Conservation (phyloP, 768 basidiomycete species). For the Rhodotorula diobovata region DNA sequence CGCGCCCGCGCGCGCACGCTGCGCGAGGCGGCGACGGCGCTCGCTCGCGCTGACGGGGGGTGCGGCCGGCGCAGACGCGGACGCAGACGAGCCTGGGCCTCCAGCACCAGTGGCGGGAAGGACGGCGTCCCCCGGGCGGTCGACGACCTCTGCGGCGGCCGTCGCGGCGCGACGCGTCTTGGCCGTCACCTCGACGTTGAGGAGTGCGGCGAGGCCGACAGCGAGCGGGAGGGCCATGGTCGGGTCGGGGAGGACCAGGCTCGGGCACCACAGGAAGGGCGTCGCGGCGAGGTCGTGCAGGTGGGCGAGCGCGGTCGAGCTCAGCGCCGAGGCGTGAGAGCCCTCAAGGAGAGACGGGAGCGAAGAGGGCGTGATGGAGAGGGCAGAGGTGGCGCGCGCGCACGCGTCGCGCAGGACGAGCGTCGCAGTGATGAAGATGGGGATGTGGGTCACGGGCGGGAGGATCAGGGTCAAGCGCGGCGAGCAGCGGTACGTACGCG, state of each 20-base stretch:
- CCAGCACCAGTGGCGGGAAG: not conserved
- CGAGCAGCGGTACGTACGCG: slow-evolving; percentile 43
- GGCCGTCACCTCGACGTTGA: slow-evolving; percentile 47
- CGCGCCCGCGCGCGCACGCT: not conserved
- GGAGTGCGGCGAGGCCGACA: slow-evolving; percentile 45
- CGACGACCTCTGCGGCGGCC: not conserved
- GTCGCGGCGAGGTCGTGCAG: slow-evolving; percentile 38
- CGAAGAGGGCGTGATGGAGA: slow-evolving; percentile 9
- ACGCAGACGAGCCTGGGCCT: not conserved
- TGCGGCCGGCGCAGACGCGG: not conserved
- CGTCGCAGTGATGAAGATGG: slow-evolving; percentile 46
- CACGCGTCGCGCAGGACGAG: slow-evolving; percentile 46
- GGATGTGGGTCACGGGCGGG: slow-evolving; percentile 47
- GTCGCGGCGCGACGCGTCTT: slow-evolving; percentile 20
- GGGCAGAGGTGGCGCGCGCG: slow-evolving; percentile 12
- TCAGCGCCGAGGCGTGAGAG: not conserved
- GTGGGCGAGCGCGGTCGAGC: slow-evolving; percentile 24
- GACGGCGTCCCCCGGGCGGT: not conserved
- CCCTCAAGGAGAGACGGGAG: not conserved
- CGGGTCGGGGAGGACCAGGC: slow-evolving; percentile 46
- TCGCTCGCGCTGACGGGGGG: not conserved
- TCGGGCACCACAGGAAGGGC: slow-evolving; percentile 43
- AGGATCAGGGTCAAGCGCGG: slow-evolving; percentile 45
- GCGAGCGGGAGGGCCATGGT: slow-evolving; percentile 44
- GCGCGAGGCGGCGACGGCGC: not conserved